Evolutionary conservation across 2,329 filamentous ascomycete species (phyloP).

Genomic region (Monosporascus cannonballus): DNA sequence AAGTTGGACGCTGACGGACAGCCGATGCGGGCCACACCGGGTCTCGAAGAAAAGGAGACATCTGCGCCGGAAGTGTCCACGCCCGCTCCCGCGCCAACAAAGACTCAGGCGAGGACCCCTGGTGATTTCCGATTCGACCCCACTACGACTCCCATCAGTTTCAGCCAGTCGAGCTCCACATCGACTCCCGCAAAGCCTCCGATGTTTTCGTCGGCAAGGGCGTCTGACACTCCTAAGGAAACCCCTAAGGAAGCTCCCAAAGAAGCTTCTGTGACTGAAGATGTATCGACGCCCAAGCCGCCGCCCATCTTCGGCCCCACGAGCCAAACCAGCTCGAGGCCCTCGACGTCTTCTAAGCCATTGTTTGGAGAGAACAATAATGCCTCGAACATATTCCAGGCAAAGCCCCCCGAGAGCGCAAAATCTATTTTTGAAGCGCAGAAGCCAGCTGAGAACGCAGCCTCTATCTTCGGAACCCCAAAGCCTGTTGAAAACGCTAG

Average conservation of each 20-base stretch:
- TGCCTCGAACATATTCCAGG: slow-evolving; percentile 11
- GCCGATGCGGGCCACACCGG: slow-evolving; percentile 21
- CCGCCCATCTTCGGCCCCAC: too few relatives aligned
- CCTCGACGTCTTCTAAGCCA: slow-evolving; percentile 12
- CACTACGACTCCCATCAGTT: slow-evolving; percentile 24
- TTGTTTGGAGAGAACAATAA: slow-evolving; percentile 16
- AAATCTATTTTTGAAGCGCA: slow-evolving; percentile 15
- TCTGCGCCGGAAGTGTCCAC: slow-evolving; percentile 8
- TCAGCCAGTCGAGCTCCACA: slow-evolving; percentile 10
- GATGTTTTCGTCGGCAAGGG: slow-evolving; percentile 7
- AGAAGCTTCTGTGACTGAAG: slow-evolving; percentile 25
- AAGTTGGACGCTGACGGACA: slow-evolving; percentile 25
- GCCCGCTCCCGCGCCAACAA: slow-evolving; percentile 7
- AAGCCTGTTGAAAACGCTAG: slow-evolving; percentile 10
- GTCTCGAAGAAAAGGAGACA: slow-evolving; percentile 11
- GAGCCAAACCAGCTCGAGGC: too few relatives aligned
- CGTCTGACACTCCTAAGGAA: slow-evolving; percentile 4
- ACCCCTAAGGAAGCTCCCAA: slow-evolving; percentile 8
- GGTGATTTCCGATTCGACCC: slow-evolving; percentile 27
- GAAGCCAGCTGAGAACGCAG: neutral
- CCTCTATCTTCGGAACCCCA: neutral
- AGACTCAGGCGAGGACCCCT: slow-evolving; percentile 23
- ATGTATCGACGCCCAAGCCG: slow-evolving; percentile 17
- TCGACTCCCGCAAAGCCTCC: neutral
- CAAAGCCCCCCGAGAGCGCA: slow-evolving; percentile 10